Base-by-base conservation (phyloP, 345 rosid species). In the Pistacia vera region DNA sequence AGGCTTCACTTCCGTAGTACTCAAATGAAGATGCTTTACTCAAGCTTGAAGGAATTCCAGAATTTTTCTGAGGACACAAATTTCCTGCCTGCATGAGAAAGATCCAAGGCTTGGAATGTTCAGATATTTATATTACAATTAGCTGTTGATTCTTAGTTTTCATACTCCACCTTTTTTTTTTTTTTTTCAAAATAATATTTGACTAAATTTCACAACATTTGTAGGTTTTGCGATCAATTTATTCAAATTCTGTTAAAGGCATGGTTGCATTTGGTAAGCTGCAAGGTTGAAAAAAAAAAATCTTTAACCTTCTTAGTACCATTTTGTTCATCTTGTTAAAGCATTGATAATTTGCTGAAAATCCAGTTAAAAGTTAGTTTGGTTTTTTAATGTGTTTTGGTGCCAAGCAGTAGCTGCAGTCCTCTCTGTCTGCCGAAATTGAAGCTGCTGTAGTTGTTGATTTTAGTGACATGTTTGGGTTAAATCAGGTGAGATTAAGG, bases 201-300 rank as follows among this genome's bases (percentile, higher is more conserved):
- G 25, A 73, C 80, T 63, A 49, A 44, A 20, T 61, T 80, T 83
- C 77, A 67, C 16, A 62, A 61, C 69, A 5, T 70, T 36, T 73
- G 78, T 44, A 93, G 95, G 81, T 91, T 75, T 93, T 93, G 76
- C 97, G 98, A n/a, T 93, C 94, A 8, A 90, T 93, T 67, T 97
- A 93, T 85, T 91, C 98, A 57, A 90, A 79, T 67, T 93, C 98
- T 41, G 95, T 91, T 67, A 90, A 85, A 83, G 97, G 97, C 25
- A 25, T 25, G 25, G 25, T 25, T 25, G 25, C 25, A 25, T 25
- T 25, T 25, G 25, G 25, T 25, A 25, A 25, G 25, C 25, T 25
- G 25, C 25, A 25, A 25, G 25, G 25, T 25, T 25, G 25, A 25
- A 25, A 25, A 25, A 25, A 25, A 25, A 25, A 25, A 0, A 25